Percentiles rank a stretch among this genome's conserved stretches.
Evolutionary conservation across 169 alveolate genomes (phyloP).

Genomic region (Plasmodium ovale): DNA sequence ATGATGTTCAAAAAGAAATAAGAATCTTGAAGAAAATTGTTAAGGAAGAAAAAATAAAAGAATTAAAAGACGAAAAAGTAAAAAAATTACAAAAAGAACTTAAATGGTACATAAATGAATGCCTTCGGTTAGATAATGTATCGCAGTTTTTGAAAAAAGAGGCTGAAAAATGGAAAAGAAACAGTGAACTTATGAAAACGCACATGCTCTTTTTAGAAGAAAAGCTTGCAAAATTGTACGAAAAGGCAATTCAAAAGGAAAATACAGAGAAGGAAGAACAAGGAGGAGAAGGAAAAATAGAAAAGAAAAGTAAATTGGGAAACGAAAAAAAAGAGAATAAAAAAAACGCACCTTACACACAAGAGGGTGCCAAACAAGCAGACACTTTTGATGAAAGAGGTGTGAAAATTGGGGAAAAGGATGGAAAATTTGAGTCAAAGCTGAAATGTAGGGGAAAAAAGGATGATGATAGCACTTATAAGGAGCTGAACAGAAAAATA

Average conservation of each 20-base stretch:
- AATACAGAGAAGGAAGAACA: slow-evolving; percentile 6
- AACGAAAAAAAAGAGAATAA: slow-evolving; percentile 21
- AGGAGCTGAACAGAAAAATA: slow-evolving; percentile 36
- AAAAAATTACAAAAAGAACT: slow-evolving; percentile 63
- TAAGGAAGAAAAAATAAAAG: slow-evolving; percentile 68
- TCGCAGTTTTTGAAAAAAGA: slow-evolving; percentile 68
- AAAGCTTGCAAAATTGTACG: slow-evolving; percentile 46
- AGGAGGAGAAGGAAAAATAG: background rate
- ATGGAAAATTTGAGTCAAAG: background rate
- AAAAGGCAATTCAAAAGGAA: slow-evolving; percentile 35
- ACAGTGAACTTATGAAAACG: slow-evolving; percentile 66
- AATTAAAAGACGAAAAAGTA: slow-evolving; percentile 62
- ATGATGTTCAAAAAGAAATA: slow-evolving; percentile 73
- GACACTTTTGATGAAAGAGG: background rate
- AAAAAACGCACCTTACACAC: background rate
- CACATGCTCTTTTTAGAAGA: slow-evolving; percentile 63
- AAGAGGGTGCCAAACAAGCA: background rate
- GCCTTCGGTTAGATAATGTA: slow-evolving; percentile 49
- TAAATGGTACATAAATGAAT: slow-evolving; percentile 73
- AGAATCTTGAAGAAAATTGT: slow-evolving; percentile 43
- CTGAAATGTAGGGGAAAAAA: slow-evolving; percentile 12
- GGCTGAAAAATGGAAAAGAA: slow-evolving; percentile 77
- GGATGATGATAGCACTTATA: slow-evolving; percentile 7
- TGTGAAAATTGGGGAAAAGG: background rate
- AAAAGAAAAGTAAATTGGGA: slow-evolving; percentile 1